These are phyloP conservation scores for Ceratocystis eucalypticola DNA, from an alignment of 2,329 filamentous ascomycete species.

Conservation along the genomic window DNA sequence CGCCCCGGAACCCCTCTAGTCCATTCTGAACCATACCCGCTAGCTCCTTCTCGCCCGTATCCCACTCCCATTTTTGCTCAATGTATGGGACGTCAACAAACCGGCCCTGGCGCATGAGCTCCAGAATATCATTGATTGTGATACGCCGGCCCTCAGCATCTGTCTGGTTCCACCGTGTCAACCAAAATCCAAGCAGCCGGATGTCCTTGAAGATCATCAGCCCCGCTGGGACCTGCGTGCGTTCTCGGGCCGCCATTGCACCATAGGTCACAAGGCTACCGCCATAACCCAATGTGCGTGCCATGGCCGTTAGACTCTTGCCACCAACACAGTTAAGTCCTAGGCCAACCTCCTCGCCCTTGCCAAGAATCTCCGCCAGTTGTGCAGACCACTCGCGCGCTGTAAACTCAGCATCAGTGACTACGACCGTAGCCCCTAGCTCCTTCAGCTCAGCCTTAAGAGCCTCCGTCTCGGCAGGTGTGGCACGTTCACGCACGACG, in stretches of 20 bases:
- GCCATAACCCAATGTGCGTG: constrained; percentile 55
- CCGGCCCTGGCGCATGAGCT: constrained; percentile 57
- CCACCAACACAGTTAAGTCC: constrained; percentile 92
- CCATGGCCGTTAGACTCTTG: constrained; percentile 63
- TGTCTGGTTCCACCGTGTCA: constrained; percentile 72
- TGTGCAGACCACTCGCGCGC: constrained; percentile 43
- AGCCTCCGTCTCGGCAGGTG: constrained; percentile 48
- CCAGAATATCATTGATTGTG: constrained; percentile 75
- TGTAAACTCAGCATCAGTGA: constrained; percentile 43
- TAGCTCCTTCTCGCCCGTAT: constrained; percentile 57
- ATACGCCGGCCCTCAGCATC: constrained; percentile 59
- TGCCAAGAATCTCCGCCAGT: constrained; percentile 54
- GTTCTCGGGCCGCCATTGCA: constrained; percentile 74
- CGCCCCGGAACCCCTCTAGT: constrained; percentile 67
- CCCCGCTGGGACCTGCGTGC: constrained; percentile 65
- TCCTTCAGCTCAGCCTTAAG: constrained; percentile 38
- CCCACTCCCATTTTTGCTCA: constrained; percentile 69
- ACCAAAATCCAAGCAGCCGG: constrained; percentile 85
- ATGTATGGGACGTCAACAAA: constrained; percentile 78
- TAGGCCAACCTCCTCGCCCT: constrained; percentile 57
- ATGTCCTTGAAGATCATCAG: constrained; percentile 90
- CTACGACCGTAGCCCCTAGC: constrained; percentile 44
- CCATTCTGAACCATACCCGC: constrained; percentile 68
- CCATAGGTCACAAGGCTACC: constrained; percentile 85
- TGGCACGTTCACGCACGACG: constrained; percentile 61